Conservation (phyloP, 2,329 filamentous ascomycete species). For the Cryphonectria carpinicola region DNA sequence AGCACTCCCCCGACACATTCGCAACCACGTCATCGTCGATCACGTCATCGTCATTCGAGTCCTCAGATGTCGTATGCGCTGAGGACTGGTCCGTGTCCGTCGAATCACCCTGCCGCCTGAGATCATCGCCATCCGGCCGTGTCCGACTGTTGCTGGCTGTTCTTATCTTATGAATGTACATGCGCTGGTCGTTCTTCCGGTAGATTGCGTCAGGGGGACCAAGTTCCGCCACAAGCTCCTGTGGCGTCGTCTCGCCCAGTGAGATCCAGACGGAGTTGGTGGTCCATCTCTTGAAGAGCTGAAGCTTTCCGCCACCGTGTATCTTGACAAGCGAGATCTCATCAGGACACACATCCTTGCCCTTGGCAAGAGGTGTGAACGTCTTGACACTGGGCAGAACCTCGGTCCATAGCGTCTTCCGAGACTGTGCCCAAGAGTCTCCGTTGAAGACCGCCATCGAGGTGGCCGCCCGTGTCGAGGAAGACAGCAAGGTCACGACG, state of each 20-base stretch:
- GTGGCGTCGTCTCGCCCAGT: conserved; percentile 85
- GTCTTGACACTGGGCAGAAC: conserved; percentile 74
- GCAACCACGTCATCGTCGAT: conserved; percentile 59
- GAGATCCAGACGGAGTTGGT: conserved; percentile 70
- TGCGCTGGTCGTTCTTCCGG: conserved; percentile 83
- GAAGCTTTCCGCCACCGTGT: conserved; percentile 76
- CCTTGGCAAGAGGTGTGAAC: conserved; percentile 68
- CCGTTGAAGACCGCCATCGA: conserved; percentile 93
- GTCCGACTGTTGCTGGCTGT: conserved; percentile 55
- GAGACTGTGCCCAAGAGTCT: conserved; percentile 85
- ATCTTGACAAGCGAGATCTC: conserved; percentile 83
- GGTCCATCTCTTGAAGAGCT: conserved; percentile 74
- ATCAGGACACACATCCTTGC: conserved; percentile 80
- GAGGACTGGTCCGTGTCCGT: conserved; percentile 79
- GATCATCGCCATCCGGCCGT: conserved; percentile 49
- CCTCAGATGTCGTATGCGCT: conserved; percentile 70
- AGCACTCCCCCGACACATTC: conserved; percentile 72
- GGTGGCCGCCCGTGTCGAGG: conserved; percentile 74
- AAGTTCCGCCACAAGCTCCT: conserved; percentile 87
- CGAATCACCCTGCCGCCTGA: conserved; percentile 57
- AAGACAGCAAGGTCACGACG: conserved; percentile 83
- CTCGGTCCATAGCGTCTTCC: conserved; percentile 76
- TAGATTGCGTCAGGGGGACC: conserved; percentile 95
- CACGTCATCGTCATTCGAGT: conserved; percentile 64
- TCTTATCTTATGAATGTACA: conserved; percentile 78